These are phyloP conservation scores for Cystofilobasidium capitatum DNA, from an alignment of 768 basidiomycete species.

Conservation along the genomic window DNA sequence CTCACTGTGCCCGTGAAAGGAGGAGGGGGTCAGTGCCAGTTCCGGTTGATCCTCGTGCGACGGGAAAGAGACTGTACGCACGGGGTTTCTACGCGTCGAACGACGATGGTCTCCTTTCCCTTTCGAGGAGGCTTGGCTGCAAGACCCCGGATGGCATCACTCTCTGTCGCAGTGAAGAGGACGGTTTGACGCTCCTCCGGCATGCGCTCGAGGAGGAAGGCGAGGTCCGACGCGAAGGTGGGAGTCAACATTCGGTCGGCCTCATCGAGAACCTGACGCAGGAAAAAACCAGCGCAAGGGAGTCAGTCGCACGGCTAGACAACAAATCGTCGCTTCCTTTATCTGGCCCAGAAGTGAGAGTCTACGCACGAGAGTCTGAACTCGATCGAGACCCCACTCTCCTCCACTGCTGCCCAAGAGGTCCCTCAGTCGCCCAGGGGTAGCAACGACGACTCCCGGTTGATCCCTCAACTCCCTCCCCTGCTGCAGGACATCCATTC, in stretches of 20 bases:
- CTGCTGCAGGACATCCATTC: conserved; percentile 97
- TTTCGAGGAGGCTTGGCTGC: conserved; percentile 60
- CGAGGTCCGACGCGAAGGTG: conserved; percentile 78
- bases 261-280: conserved; percentile 76
- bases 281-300: not conserved
- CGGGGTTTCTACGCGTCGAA: conserved; percentile 53
- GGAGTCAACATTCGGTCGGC: conserved; percentile 84
- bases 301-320: not conserved
- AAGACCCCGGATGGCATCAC: conserved; percentile 69
- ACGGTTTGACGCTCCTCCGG: conserved; percentile 82
- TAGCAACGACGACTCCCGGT: conserved; percentile 90
- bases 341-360: not conserved
- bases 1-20: conserved; percentile 41
- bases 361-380: conserved; percentile 69
- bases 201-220: conserved; percentile 62
- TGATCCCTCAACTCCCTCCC: conserved; percentile 72
- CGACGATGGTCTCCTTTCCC: conserved; percentile 78
- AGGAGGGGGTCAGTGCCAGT: not conserved
- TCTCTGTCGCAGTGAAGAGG: conserved; percentile 91
- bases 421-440: conserved; percentile 89
- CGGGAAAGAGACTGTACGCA: not conserved
- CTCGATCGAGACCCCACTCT: conserved; percentile 73
- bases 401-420: conserved; percentile 65
- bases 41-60: not conserved
- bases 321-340: too few species aligned